Conservation (phyloP, 331 rosid genomes). For the Acacia pycnantha region DNA sequence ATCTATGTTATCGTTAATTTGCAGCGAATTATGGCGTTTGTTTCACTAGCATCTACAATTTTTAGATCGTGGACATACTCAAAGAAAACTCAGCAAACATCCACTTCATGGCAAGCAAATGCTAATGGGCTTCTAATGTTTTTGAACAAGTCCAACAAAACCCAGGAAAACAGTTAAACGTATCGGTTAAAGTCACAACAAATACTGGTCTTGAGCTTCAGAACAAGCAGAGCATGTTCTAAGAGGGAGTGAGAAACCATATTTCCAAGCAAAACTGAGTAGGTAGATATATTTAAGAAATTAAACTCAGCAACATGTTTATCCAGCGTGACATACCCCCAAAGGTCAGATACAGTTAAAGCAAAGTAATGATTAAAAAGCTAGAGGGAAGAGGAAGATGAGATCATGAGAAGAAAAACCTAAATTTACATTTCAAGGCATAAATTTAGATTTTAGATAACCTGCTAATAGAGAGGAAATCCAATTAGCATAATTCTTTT, state of each 20-base stretch:
- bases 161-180: no score
- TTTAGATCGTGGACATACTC: neutral
- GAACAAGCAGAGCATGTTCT: neutral
- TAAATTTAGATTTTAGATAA: conserved; percentile 18
- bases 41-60: no score
- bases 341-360: neutral
- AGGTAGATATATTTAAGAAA: neutral
- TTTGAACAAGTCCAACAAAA: no score
- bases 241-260: neutral
- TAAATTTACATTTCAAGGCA: conserved; percentile 53
- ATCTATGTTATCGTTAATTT: no score
- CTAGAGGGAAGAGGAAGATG: neutral
- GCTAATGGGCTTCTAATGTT: no score
- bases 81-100: neutral
- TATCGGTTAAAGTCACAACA: no score
- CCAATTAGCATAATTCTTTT: conserved; percentile 52
- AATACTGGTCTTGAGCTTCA: neutral
- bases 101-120: neutral
- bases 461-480: conserved; percentile 46
- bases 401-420: conserved; percentile 13
- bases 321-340: neutral
- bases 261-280: neutral
- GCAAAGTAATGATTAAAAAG: neutral
- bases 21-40: no score
- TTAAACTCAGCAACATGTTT: neutral